phyloP scores from a whole-genome alignment of 2,329 filamentous ascomycete species.

The Aspergillus vadensis region DNA sequence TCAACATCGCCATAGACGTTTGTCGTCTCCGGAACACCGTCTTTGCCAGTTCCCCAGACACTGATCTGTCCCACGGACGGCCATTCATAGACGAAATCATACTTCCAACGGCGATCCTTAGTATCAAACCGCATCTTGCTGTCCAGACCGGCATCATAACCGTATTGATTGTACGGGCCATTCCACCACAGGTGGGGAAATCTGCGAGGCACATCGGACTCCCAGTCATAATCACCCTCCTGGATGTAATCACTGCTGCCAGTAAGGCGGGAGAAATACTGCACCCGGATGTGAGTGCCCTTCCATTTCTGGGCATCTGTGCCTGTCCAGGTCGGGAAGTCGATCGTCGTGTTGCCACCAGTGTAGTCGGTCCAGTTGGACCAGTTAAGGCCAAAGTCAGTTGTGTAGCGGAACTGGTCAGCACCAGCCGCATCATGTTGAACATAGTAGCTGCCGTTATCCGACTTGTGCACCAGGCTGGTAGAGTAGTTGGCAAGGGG shows the following conservation, averaged over 20 bases:
- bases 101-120: conserved; percentile 56
- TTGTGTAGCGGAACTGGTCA: conserved; percentile 62
- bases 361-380: conserved; percentile 59
- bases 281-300: conserved; percentile 63
- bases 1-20: conserved; percentile 64
- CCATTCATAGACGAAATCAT: conserved; percentile 65
- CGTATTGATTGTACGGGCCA: conserved; percentile 63
- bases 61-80: conserved; percentile 63
- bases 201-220: conserved; percentile 45
- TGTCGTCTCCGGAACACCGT: conserved; percentile 62
- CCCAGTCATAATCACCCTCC: conserved; percentile 55
- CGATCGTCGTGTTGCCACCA: conserved; percentile 52
- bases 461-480: conserved; percentile 50
- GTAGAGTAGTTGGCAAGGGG: conserved; percentile 61
- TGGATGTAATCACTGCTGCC: conserved; percentile 62
- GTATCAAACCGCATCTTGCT: conserved; percentile 53
- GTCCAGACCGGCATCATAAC: conserved; percentile 60
- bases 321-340: conserved; percentile 57
- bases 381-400: conserved; percentile 61
- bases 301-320: conserved; percentile 58
- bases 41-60: conserved; percentile 65
- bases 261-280: conserved; percentile 62
- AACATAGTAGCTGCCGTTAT: conserved; percentile 49
- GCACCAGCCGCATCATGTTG: conserved; percentile 63
- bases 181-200: conserved; percentile 65